Percentiles rank a stretch among this genome's conserved stretches.
These are phyloP conservation scores for sweet orange (Citrus sinensis) DNA, from an alignment of 345 rosid species.

Conservation along the genomic window DNA sequence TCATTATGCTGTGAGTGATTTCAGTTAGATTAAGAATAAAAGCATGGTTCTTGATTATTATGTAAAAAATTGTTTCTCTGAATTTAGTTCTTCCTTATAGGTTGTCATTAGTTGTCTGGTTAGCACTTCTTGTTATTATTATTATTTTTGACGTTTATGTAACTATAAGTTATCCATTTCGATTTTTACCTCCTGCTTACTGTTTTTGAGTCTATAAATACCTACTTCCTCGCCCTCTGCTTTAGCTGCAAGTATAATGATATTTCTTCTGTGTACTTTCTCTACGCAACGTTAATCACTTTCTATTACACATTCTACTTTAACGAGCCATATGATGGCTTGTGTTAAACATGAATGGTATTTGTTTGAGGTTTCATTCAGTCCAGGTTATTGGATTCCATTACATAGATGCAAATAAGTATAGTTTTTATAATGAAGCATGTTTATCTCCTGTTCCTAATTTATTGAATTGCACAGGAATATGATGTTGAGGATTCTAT, in stretches of 20 bases:
- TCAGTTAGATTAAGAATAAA: slow-evolving; percentile 4
- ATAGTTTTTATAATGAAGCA: not conserved
- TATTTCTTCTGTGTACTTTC: not conserved
- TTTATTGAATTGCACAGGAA: slow-evolving; percentile 50
- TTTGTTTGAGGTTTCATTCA: not conserved
- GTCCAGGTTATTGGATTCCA: slow-evolving; percentile 1
- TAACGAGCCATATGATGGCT: not conserved
- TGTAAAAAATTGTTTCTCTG: not conserved
- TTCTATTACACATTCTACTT: not conserved
- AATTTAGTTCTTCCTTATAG: not conserved
- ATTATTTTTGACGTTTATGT: not conserved
- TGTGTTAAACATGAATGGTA: not conserved
- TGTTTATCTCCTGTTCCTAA: slow-evolving; percentile 9
- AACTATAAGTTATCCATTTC: not conserved
- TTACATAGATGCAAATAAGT: not conserved
- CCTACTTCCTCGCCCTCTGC: not conserved
- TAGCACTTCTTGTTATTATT: not conserved
- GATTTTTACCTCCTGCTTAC: not conserved
- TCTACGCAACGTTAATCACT: not conserved
- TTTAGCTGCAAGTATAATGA: not conserved
- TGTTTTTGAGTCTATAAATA: not conserved
- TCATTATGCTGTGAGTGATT: slow-evolving; percentile 78
- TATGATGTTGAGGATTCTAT: slow-evolving; percentile 94
- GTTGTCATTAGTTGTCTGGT: not conserved
- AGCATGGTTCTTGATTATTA: too few species aligned